These are phyloP conservation scores for Xylariaceae sp. DNA, from an alignment of 2,329 filamentous ascomycete genomes.

Conservation along the genomic window DNA sequence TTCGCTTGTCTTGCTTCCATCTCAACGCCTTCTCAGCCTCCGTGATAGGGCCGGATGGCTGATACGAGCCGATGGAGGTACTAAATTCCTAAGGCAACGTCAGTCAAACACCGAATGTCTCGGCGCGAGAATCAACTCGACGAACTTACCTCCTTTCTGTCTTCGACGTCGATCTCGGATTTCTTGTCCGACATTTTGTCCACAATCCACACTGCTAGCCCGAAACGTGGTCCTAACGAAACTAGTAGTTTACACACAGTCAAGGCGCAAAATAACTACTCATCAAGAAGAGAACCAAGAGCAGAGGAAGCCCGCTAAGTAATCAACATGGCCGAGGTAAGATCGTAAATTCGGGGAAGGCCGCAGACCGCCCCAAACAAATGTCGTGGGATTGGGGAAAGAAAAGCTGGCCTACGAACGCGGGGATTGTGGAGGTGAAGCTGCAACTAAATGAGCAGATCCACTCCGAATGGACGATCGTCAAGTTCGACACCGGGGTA, in stretches of 20 bases:
- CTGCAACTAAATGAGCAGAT: conserved; percentile 18
- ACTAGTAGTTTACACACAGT: not conserved
- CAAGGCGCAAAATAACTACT: not conserved
- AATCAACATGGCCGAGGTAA: not conserved
- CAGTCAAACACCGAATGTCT: not conserved
- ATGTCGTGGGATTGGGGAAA: not conserved
- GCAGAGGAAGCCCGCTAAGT: not conserved
- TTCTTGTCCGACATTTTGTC: conserved; percentile 18
- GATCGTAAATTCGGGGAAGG: not conserved
- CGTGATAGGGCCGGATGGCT: conserved; percentile 28
- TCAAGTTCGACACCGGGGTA: conserved; percentile 10
- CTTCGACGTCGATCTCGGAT: conserved; percentile 19
- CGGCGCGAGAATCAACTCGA: not conserved
- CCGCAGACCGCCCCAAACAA: conserved; percentile 3
- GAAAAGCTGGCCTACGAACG: conserved; percentile 6
- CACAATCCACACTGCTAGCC: not conserved
- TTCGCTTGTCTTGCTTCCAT: conserved; percentile 53
- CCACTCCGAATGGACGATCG: conserved; percentile 20
- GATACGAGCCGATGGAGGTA: conserved; percentile 4
- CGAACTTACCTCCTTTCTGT: conserved; percentile 16
- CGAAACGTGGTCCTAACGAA: not conserved
- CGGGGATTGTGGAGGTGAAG: conserved; percentile 24
- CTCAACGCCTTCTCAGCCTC: conserved; percentile 32
- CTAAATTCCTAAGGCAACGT: conserved; percentile 19
- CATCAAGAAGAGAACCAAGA: not conserved